Conservation (phyloP, 2,329 filamentous ascomycete genomes). For the Apiospora aurea region DNA sequence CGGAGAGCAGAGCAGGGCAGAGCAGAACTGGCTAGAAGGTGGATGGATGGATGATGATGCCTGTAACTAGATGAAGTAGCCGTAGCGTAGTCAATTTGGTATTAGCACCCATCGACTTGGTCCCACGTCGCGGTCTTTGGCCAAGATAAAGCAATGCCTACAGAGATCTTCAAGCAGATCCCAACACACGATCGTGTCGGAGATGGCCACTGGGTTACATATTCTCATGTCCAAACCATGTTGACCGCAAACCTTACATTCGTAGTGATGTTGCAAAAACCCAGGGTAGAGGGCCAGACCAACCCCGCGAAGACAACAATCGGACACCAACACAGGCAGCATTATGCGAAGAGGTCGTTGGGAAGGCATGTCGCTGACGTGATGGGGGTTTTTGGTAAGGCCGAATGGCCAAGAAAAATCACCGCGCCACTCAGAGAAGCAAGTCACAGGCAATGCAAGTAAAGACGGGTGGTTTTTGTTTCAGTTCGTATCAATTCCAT, state of each 20-base stretch:
- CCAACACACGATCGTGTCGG: neutral
- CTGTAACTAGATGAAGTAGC: neutral
- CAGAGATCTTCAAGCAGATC: neutral
- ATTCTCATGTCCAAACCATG: neutral
- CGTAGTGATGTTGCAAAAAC: neutral
- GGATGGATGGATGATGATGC: neutral
- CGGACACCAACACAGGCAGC: neutral
- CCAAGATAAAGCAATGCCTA: neutral
- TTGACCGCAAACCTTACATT: neutral
- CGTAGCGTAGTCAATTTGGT: neutral
- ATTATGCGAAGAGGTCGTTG: too few species aligned
- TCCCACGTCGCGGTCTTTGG: neutral
- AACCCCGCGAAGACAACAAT: neutral
- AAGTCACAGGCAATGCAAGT: neutral
- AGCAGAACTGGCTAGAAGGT: too few species aligned
- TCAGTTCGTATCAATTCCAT: constrained; percentile 42
- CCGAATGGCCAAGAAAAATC: neutral
- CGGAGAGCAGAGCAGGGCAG: neutral
- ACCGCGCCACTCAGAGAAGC: too few species aligned
- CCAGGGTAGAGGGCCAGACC: neutral
- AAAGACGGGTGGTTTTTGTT: constrained; percentile 37
- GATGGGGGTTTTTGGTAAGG: too few species aligned
- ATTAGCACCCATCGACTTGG: neutral
- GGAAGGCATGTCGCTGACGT: too few species aligned
- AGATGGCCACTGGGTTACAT: neutral